Evolutionary conservation across 78 protist genomes (phyloP), one percentile per base, ranked within the genome.

Genomic region (Goniomonas avonlea): DNA sequence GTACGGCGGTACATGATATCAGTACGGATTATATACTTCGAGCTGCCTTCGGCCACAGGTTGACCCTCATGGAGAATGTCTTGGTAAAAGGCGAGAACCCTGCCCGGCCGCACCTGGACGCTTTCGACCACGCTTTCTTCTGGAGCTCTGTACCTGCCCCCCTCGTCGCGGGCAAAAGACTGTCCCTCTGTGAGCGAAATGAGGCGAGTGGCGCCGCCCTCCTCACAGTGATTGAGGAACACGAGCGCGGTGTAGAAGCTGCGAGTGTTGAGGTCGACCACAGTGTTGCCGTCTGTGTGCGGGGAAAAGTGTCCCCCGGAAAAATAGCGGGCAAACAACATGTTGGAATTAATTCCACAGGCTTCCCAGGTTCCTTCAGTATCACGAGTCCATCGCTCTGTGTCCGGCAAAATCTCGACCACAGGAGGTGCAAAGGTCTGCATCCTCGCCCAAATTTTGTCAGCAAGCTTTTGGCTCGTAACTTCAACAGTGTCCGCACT

Each of bases 221-320:
- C 29, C 29, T 39, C 47, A 43, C 71, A 63, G 71, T 63, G 27
- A 43, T 63, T 63, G 71, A 63, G 71, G 45, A 37, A 63, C 29
- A 63, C 11, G 47, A 63, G 71, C 37, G 37, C 35, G 4, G 71
- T 37, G 71, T 63, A 63, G 45, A 61, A 7, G 21, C 8, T 37
- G 25, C 71, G 71, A 9, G 15, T 37, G 45, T 63, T 63, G 45
- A n/a, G 37, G 45, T 63, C 71, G 29, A 63, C 20, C 31, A 63
- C n/a, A 27, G 71, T 63, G 71, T 63, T 37, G 17, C 71, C 71
- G 7, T 63, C 71, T 27, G 71, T 63, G 45, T 63, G 71, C 2
- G 71, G 71, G 17, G 71, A 63, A 27, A 63, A 63, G 45, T 63
- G 71, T 11, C 71, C 71, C 31, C 71, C 71, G 11, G 69, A 48